Evolutionary conservation across 345 rosid genomes (phyloP).

Genomic region (Citrus mangshanensis): DNA sequence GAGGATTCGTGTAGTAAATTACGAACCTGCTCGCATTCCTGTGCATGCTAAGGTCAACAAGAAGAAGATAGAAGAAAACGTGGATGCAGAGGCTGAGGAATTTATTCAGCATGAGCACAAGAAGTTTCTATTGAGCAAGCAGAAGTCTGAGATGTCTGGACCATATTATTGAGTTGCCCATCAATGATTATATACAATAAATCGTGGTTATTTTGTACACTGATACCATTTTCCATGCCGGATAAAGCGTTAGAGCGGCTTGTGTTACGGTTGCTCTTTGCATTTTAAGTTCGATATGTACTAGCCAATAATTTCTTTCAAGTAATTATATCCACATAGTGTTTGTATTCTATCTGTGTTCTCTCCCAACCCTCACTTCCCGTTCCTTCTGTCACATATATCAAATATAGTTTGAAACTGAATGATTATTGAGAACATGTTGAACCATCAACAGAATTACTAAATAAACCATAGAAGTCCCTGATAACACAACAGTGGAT

Average conservation of each 20-base stretch:
- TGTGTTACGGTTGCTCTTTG: neutral
- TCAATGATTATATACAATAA: neutral
- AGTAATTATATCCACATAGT: neutral
- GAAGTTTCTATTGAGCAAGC: slow-evolving; percentile 21
- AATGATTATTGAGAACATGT: neutral
- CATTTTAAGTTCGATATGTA: neutral
- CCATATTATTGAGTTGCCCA: neutral
- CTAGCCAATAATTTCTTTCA: neutral
- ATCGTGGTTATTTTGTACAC: neutral
- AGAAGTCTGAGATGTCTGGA: neutral
- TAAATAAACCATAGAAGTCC: neutral
- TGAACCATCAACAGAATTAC: neutral
- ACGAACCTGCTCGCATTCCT: neutral
- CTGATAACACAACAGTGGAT: neutral
- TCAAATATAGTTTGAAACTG: neutral
- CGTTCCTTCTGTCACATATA: neutral
- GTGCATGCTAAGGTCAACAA: neutral
- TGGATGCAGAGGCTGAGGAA: slow-evolving; percentile 63
- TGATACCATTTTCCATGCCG: neutral
- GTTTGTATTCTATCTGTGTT: neutral
- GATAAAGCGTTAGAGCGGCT: neutral
- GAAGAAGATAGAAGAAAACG: slow-evolving; percentile 17
- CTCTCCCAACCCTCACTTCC: neutral
- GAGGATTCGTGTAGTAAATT: slow-evolving; percentile 9
- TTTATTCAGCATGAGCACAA: slow-evolving; percentile 58